These are phyloP conservation scores for Beta vulgaris DNA, from an alignment of 148 eudicot genomes.

Conservation along the genomic window DNA sequence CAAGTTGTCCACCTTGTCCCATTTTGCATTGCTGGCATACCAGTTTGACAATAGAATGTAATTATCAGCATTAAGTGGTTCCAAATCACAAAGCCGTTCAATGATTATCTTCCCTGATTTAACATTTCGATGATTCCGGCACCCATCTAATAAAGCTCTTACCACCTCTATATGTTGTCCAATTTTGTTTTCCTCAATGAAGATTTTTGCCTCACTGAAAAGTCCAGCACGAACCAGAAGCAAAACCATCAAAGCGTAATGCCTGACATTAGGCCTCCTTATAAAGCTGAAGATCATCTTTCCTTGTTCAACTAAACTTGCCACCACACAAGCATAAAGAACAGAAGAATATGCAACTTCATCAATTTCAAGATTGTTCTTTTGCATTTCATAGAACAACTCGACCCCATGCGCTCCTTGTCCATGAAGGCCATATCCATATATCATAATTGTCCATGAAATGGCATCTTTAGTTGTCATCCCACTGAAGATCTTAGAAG, in stretches of 20 bases:
- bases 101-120: constrained; percentile 41
- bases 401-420: constrained; percentile 51
- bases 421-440: constrained; percentile 62
- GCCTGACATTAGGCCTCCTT: constrained; percentile 44
- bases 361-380: constrained; percentile 37
- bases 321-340: constrained; percentile 55
- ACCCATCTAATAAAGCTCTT: constrained; percentile 62
- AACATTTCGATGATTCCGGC: constrained; percentile 41
- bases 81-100: constrained; percentile 50
- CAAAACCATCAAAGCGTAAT: constrained; percentile 55
- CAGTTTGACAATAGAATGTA: constrained; percentile 48
- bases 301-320: constrained; percentile 53
- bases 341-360: constrained; percentile 40
- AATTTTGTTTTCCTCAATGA: constrained; percentile 40
- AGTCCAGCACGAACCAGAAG: constrained; percentile 57
- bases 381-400: constrained; percentile 48
- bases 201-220: constrained; percentile 47
- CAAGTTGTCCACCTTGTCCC: constrained; percentile 50
- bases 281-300: constrained; percentile 39
- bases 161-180: constrained; percentile 40
- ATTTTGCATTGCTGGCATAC: constrained; percentile 45
- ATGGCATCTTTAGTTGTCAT: constrained; percentile 51
- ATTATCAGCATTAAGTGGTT: constrained; percentile 54
- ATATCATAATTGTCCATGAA: constrained; percentile 73
- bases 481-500: constrained; percentile 42